Conservation (phyloP, 768 basidiomycete species). For the Podaxis carcinomalis region DNA sequence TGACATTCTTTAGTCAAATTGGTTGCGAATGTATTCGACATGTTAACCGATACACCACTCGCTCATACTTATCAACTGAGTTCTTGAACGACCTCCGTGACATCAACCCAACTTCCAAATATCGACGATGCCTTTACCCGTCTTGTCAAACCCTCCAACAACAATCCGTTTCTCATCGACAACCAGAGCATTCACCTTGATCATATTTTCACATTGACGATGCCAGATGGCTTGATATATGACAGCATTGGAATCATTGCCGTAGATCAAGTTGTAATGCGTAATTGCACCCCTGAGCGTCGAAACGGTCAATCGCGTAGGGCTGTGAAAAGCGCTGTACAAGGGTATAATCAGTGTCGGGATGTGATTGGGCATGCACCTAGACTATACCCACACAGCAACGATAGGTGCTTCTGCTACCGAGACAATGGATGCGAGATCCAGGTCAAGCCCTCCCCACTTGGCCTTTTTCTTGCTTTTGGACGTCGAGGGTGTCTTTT, state of each 20-base stretch:
- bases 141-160: conserved; percentile 57
- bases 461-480: conserved; percentile 54
- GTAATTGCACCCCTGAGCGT: conserved; percentile 59
- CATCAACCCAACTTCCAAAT: conserved; percentile 40
- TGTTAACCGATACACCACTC: too few species aligned
- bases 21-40: too few species aligned
- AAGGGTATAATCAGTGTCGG: background rate
- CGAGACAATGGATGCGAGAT: conserved; percentile 40
- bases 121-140: conserved; percentile 61
- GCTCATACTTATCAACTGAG: too few species aligned
- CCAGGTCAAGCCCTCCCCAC: conserved; percentile 65
- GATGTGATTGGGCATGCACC: background rate
- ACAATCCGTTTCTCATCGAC: conserved; percentile 43
- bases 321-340: conserved; percentile 47
- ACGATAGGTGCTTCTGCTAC: conserved; percentile 74
- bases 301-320: conserved; percentile 43
- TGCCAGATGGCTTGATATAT: conserved; percentile 44
- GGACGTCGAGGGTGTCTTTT: conserved; percentile 38
- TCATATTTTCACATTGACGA: conserved; percentile 34
- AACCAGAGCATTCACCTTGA: conserved; percentile 66
- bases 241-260: conserved; percentile 32
- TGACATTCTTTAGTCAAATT: too few species aligned
- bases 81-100: too few species aligned
- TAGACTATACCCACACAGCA: conserved; percentile 44
- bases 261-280: conserved; percentile 41